These are phyloP conservation scores for Hypoxylon subgilvum DNA, from an alignment of 495 filamentous ascomycete species.

Conservation along the genomic window DNA sequence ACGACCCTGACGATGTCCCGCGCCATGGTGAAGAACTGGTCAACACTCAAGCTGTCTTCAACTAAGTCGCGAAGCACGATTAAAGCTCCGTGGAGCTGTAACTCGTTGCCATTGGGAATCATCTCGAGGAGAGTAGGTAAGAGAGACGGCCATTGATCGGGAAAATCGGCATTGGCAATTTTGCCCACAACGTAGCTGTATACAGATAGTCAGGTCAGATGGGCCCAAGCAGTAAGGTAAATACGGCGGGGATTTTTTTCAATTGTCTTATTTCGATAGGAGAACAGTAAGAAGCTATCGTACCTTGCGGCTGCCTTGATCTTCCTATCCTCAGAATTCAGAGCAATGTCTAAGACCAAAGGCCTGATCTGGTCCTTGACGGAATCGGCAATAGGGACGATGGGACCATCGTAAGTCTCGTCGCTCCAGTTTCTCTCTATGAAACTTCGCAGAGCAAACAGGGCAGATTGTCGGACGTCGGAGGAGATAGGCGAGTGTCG, in stretches of 20 bases:
- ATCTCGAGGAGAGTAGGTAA: slow-evolving; percentile 79
- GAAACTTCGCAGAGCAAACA: slow-evolving; percentile 79
- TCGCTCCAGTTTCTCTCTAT: slow-evolving; percentile 78
- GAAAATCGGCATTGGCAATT: slow-evolving; percentile 91
- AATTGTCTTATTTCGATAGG: background rate
- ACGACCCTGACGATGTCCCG: slow-evolving; percentile 80
- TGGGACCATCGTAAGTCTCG: slow-evolving; percentile 63
- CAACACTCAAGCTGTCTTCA: slow-evolving; percentile 88
- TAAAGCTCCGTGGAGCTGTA: slow-evolving; percentile 85
- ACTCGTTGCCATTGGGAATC: slow-evolving; percentile 72
- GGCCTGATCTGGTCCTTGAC: slow-evolving; percentile 75
- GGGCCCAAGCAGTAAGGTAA: background rate
- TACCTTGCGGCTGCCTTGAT: slow-evolving; percentile 80
- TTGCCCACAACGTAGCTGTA: slow-evolving; percentile 87
- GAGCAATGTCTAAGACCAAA: slow-evolving; percentile 74
- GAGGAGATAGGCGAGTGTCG: slow-evolving; percentile 70
- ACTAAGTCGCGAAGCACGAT: slow-evolving; percentile 88
- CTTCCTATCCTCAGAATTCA: slow-evolving; percentile 76
- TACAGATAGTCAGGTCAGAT: slow-evolving; percentile 24
- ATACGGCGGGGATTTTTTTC: too few species aligned
- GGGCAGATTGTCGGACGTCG: slow-evolving; percentile 79
- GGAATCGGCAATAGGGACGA: slow-evolving; percentile 67
- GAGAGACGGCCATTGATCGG: slow-evolving; percentile 88
- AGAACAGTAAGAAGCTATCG: slow-evolving; percentile 9
- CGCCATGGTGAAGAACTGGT: slow-evolving; percentile 90